These are phyloP conservation scores for Yarrowia sp. DNA, from an alignment of 805 yeast species.

Conservation along the genomic window DNA sequence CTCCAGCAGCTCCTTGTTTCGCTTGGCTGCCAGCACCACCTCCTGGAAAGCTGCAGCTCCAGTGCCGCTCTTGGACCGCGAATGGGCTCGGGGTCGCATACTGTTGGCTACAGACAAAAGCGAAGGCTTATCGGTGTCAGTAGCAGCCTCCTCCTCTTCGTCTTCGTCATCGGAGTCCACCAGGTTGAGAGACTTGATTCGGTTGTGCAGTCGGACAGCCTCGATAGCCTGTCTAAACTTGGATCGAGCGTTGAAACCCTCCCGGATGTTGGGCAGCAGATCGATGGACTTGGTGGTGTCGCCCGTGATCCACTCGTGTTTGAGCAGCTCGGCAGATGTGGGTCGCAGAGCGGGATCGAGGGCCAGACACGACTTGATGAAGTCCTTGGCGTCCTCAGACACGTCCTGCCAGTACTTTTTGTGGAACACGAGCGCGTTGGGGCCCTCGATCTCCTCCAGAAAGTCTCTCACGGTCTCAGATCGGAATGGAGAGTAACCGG, in stretches of 20 bases:
- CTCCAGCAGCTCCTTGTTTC: slow-evolving; percentile 57
- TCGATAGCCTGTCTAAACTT: slow-evolving; percentile 88
- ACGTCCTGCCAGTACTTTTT: slow-evolving; percentile 85
- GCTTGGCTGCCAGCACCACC: slow-evolving; percentile 70
- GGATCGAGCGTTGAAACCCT: slow-evolving; percentile 81
- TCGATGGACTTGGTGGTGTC: slow-evolving; percentile 62
- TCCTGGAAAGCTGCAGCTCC: slow-evolving; percentile 58
- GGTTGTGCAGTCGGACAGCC: slow-evolving; percentile 79
- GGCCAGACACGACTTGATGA: slow-evolving; percentile 73
- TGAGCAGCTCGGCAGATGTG: slow-evolving; percentile 66
- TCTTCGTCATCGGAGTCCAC: slow-evolving; percentile 58
- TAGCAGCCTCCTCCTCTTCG: slow-evolving; percentile 54
- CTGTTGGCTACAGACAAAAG: slow-evolving; percentile 15
- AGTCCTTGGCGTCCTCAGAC: slow-evolving; percentile 78
- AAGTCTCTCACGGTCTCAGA: slow-evolving; percentile 85
- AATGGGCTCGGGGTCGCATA: slow-evolving; percentile 26
- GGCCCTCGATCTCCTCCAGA: slow-evolving; percentile 75
- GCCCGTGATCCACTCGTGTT: slow-evolving; percentile 74
- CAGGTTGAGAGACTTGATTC: slow-evolving; percentile 70
- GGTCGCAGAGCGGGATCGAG: slow-evolving; percentile 73
- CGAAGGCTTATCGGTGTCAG: not conserved
- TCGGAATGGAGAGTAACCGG: slow-evolving; percentile 92
- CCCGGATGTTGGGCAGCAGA: slow-evolving; percentile 79
- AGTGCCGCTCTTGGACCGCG: slow-evolving; percentile 29
- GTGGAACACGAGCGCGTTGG: slow-evolving; percentile 82